These are phyloP conservation scores for Euphorbia peplus DNA, from an alignment of 345 rosid genomes.

Conservation along the genomic window DNA sequence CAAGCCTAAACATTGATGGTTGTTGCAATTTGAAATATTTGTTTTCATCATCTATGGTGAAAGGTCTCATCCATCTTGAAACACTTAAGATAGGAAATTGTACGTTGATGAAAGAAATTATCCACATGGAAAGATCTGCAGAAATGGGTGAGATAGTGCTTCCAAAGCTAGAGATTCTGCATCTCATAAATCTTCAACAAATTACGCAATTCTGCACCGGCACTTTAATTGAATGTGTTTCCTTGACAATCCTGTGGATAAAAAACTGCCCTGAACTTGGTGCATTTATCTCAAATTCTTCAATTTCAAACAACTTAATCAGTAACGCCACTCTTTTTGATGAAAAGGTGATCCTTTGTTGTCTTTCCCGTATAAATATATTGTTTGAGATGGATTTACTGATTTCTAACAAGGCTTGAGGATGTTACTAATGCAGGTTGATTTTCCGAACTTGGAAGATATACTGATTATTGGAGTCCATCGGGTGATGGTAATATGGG, in stretches of 20 bases:
- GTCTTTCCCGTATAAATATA: neutral
- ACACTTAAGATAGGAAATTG: neutral
- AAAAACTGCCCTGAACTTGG: too few relatives aligned
- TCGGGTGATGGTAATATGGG: neutral
- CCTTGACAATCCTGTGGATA: neutral
- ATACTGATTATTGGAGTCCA: neutral
- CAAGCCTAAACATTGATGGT: neutral
- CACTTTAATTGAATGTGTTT: neutral
- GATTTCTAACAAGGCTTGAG: too few relatives aligned
- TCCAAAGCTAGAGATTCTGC: neutral
- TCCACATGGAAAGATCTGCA: too few relatives aligned
- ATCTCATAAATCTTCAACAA: neutral
- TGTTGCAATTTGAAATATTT: constrained; percentile 5
- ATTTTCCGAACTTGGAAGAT: neutral
- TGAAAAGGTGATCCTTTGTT: neutral
- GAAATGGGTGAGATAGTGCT: neutral
- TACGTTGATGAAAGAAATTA: constrained; percentile 5
- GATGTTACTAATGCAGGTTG: constrained; percentile 20
- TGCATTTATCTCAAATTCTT: neutral
- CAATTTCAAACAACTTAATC: neutral
- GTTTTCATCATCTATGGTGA: neutral
- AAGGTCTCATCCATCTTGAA: constrained; percentile 10
- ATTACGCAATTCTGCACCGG: neutral
- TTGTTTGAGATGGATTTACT: too few relatives aligned
- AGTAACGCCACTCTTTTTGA: neutral